phyloP scores from a whole-genome alignment of 1,139 yeast genomes.

The Zygoascus meyerae region DNA sequence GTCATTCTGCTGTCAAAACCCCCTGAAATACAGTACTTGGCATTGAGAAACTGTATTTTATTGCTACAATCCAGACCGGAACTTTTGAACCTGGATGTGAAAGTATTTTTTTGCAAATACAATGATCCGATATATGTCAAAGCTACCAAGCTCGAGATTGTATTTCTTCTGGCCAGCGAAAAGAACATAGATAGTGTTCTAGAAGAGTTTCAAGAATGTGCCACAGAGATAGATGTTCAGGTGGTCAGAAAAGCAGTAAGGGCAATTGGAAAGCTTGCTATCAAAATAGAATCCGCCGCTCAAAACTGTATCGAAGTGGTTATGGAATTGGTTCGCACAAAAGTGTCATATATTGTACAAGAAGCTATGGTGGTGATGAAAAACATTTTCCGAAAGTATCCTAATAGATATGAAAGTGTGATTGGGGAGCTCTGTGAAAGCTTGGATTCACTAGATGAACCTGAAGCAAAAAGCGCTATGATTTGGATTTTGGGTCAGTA shows the following conservation, averaged over 20 bases:
- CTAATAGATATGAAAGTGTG: slow-evolving; percentile 43
- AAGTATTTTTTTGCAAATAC: slow-evolving; percentile 72
- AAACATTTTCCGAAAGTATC: slow-evolving; percentile 73
- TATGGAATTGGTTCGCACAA: slow-evolving; percentile 55
- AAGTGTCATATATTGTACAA: slow-evolving; percentile 70
- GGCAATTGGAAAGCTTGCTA: slow-evolving; percentile 85
- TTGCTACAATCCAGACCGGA: slow-evolving; percentile 62
- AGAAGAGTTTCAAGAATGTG: slow-evolving; percentile 76
- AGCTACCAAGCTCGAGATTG: slow-evolving; percentile 83
- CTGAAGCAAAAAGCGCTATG: slow-evolving; percentile 72
- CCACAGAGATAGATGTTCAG: slow-evolving; percentile 77
- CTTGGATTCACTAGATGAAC: slow-evolving; percentile 52
- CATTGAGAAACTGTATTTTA: slow-evolving; percentile 72
- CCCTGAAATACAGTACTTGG: slow-evolving; percentile 77
- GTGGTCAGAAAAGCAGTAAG: slow-evolving; percentile 84
- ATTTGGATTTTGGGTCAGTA: slow-evolving; percentile 84
- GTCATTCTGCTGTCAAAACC: slow-evolving; percentile 70
- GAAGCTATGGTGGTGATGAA: slow-evolving; percentile 74
- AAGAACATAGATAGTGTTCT: slow-evolving; percentile 57
- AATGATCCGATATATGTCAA: slow-evolving; percentile 86
- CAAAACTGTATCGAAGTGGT: slow-evolving; percentile 59
- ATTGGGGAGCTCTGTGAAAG: slow-evolving; percentile 43
- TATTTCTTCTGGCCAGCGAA: slow-evolving; percentile 69
- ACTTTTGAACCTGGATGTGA: slow-evolving; percentile 60
- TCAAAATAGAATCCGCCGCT: slow-evolving; percentile 59